phyloP scores from a whole-genome alignment of 345 rosid species.

The Aegle marmelos region DNA sequence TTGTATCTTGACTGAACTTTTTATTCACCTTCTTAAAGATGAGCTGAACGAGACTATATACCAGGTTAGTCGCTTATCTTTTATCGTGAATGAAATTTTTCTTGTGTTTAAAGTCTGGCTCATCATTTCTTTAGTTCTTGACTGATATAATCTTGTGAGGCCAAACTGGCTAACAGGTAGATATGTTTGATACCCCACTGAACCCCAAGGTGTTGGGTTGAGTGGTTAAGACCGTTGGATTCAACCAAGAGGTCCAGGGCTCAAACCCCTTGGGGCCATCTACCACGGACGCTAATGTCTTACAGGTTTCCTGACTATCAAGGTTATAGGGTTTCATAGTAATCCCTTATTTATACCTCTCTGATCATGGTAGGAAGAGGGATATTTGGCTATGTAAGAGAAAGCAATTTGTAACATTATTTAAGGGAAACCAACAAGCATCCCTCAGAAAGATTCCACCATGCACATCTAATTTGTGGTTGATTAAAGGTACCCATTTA shows the following conservation, averaged over 20 bases:
- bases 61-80: slow-evolving; percentile 55
- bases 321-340: background rate
- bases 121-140: background rate
- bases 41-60: slow-evolving; percentile 86
- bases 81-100: background rate
- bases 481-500: background rate
- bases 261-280: background rate
- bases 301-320: background rate
- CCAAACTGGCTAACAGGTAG: background rate
- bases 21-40: slow-evolving; percentile 82
- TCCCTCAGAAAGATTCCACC: background rate
- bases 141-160: background rate
- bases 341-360: background rate
- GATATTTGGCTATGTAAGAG: background rate
- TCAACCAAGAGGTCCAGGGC: background rate
- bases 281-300: background rate
- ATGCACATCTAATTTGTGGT: background rate
- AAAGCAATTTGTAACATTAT: background rate
- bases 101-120: background rate
- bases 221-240: background rate
- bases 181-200: background rate
- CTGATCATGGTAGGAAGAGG: background rate
- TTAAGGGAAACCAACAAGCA: background rate
- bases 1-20: slow-evolving; percentile 78
- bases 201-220: background rate